phyloP scores from a whole-genome alignment of 192 early-diverging fungal genomes.

The Backusella tarrabulga region DNA sequence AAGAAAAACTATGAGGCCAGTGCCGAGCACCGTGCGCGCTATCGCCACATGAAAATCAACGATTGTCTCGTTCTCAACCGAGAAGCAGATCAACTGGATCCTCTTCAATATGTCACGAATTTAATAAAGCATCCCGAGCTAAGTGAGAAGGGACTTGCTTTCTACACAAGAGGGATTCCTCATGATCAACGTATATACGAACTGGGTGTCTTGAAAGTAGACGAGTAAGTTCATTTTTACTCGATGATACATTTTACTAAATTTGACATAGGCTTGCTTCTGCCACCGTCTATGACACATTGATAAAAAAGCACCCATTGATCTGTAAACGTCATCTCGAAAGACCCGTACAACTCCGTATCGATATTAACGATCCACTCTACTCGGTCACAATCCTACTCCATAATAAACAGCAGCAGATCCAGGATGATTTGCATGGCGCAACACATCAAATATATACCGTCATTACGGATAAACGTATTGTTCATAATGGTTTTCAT shows the following conservation, averaged over 20 bases:
- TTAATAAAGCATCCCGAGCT: background rate
- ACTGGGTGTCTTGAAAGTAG: conserved; percentile 1
- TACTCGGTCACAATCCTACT: background rate
- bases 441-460: background rate
- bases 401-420: background rate
- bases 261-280: background rate
- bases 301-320: background rate
- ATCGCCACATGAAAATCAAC: background rate
- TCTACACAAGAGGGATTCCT: background rate
- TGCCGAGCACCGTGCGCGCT: background rate
- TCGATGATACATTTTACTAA: background rate
- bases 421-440: background rate
- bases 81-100: background rate
- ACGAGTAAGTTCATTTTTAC: background rate
- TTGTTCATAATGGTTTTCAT: background rate
- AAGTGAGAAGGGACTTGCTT: background rate
- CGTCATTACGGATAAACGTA: background rate
- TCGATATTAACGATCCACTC: background rate
- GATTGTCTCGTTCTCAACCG: background rate
- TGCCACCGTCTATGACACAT: background rate
- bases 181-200: background rate
- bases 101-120: background rate
- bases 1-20: background rate
- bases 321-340: background rate
- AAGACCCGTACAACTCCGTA: background rate